Base-by-base conservation (phyloP, 805 yeast genomes). In the Candida ascalaphidarum region DNA sequence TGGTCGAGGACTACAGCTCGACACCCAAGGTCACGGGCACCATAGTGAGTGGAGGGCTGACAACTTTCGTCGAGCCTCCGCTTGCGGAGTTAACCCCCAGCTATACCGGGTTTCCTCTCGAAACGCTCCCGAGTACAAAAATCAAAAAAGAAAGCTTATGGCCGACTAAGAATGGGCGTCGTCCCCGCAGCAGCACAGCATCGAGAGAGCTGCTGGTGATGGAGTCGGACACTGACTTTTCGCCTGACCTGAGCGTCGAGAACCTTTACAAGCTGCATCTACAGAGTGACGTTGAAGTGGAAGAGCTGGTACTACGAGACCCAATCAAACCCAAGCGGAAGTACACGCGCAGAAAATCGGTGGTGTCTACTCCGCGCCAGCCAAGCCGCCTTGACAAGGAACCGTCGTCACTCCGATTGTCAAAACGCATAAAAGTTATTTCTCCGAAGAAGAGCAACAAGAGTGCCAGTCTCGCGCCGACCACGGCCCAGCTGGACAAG, bases 31-130 rank as follows among this genome's bases (percentile, higher is more conserved):
- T 22, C 14, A 7, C 6, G 6, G 23, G 23, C 15, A 22, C 12
- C 7, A 15, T 22, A 7, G 9, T 11, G 10, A 13, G 9, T 4
- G 23, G 43, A 17, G 40, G 41, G 4, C 21, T 23, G 14, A 40
- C 44, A 20, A 51, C 49, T 17, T 72, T 75, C 52, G 48, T 58
- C 13, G 92, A 83, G 41, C 86, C 88, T 3, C 64, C 61, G 11
- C 48, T 65, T 19, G 68, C 73, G 1, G 68, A 62, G 21, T 74
- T 80, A 1, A 49, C 57, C 8, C 75, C 82, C 23, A 65, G 69
- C 8, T 73, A 74, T 21, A 78, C 89, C 0, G 95, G 96, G 2
- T 61, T 74, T 22, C 80, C 92, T 3, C 52, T 85, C 30, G 83
- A 74, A 37, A 64, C 71, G n/a, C 64, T 66, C 5, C 95, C 95